phyloP scores from a whole-genome alignment of 2,329 filamentous ascomycete species.

The Neopestalotiopsis rosae region DNA sequence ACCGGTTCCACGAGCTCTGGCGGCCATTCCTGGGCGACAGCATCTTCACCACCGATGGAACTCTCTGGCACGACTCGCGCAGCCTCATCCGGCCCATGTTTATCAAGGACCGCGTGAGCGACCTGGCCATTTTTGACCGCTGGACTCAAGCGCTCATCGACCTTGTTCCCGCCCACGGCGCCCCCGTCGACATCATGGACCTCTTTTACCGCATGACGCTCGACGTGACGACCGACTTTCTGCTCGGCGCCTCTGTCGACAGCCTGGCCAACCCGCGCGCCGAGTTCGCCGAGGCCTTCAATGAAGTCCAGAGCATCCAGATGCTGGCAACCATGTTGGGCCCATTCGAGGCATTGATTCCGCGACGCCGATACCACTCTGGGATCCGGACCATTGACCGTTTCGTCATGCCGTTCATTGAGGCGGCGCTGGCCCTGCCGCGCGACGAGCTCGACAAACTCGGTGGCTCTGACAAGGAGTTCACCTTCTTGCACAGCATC shows the following conservation, averaged over 20 bases:
- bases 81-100: constrained; percentile 61
- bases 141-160: constrained; percentile 64
- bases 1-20: constrained; percentile 47
- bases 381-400: constrained; percentile 69
- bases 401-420: constrained; percentile 74
- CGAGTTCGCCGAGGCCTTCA: constrained; percentile 73
- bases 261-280: constrained; percentile 39
- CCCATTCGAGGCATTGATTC: constrained; percentile 11
- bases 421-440: constrained; percentile 66
- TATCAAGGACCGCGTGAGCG: constrained; percentile 49
- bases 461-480: constrained; percentile 67
- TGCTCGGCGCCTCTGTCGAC: constrained; percentile 16
- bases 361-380: constrained; percentile 55
- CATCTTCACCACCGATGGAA: constrained; percentile 60
- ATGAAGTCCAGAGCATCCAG: constrained; percentile 71
- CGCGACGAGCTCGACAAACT: constrained; percentile 72
- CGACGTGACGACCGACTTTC: constrained; percentile 44
- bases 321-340: constrained; percentile 57
- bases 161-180: constrained; percentile 60
- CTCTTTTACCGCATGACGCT: constrained; percentile 71
- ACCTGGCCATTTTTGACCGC: constrained; percentile 62
- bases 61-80: constrained; percentile 58
- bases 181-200: constrained; percentile 63
- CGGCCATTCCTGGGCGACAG: constrained; percentile 57
- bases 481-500: constrained; percentile 81